Base-by-base conservation (phyloP, 345 rosid species). In the Camelina laxa region DNA sequence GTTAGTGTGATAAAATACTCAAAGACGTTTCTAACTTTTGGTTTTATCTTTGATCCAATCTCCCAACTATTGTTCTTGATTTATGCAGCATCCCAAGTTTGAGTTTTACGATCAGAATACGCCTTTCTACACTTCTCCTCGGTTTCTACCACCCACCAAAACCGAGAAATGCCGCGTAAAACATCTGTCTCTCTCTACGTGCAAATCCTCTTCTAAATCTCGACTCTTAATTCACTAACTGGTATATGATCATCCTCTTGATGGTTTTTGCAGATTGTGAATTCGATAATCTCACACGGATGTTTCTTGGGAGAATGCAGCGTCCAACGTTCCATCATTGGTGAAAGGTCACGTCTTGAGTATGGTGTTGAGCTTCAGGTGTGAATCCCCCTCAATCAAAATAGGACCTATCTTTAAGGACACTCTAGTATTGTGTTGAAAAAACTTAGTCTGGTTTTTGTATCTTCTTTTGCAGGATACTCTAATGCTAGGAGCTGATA, bases 111-210 rank as follows among this genome's bases (percentile, higher is more conserved):
- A 94, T 72, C 95, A 96, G 1, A 73, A 87, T 66, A 91, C 92
- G 4, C 97, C 98, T 30, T 82, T 94, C 84, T 94, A 86, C 81
- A 94, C 98, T 17, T 94, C 97, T 74, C 98, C 98, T 14, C 84
- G 89, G 53, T 94, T 88, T 82, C 47, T 91, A 41, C 97, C 97
- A 13, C 98, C 98, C 21, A 88, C 96, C 58, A 94, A 94, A 84
- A 83, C 91, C 0, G 97, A 91, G 9, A 91, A 88, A 65, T 87
- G 96, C 85, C 77, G 80, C 79, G 98, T 89, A 86, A 56, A 84
- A 27, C 5, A 27, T 27, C 30, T 47, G 38, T 39, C 19, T 21
- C 1, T 5, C 54, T 44, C n/a, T 45, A 36, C 13, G 3, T 4
- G 6, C 1, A 53, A 51, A 6, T 42, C 19, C 42, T 48, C 15